A percentile compares a stretch with the other conserved stretches of the same genome.
Evolutionary conservation across 768 basidiomycete species (phyloP).

Genomic region (Mycena maculata): DNA sequence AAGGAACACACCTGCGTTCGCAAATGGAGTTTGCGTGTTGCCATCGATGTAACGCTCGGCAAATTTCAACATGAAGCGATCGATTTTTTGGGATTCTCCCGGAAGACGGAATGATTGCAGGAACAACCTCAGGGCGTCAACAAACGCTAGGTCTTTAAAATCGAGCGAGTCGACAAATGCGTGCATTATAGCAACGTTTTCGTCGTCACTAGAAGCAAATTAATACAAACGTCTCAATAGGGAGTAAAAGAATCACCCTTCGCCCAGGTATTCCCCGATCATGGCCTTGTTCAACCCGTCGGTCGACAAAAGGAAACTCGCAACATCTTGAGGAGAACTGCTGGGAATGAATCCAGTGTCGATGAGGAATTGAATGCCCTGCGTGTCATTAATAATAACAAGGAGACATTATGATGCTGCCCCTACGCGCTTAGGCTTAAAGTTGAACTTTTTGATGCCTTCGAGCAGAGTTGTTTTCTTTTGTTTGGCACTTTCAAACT

Average conservation of each 20-base stretch:
- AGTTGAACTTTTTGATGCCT: conserved; percentile 98
- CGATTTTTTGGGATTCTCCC: conserved; percentile 98
- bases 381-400: conserved; percentile 8
- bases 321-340: conserved; percentile 80
- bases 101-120: conserved; percentile 97
- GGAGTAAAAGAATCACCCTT: conserved; percentile 73
- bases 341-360: conserved; percentile 89
- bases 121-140: conserved; percentile 90
- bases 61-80: conserved; percentile 98
- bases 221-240: conserved; percentile 10
- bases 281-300: conserved; percentile 95
- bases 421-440: conserved; percentile 94
- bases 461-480: conserved; percentile 95
- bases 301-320: conserved; percentile 84
- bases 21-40: conserved; percentile 86
- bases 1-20: conserved; percentile 84
- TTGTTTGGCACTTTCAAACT: conserved; percentile 95
- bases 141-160: conserved; percentile 83
- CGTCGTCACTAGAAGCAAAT: conserved; percentile 73
- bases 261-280: conserved; percentile 98
- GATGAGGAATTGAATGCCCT: conserved; percentile 92
- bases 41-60: conserved; percentile 95
- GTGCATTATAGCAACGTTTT: conserved; percentile 95
- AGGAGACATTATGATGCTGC: not conserved
- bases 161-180: conserved; percentile 95